Base-by-base conservation (phyloP, 257 asterid genomes). In the Solanum paucissectum region DNA sequence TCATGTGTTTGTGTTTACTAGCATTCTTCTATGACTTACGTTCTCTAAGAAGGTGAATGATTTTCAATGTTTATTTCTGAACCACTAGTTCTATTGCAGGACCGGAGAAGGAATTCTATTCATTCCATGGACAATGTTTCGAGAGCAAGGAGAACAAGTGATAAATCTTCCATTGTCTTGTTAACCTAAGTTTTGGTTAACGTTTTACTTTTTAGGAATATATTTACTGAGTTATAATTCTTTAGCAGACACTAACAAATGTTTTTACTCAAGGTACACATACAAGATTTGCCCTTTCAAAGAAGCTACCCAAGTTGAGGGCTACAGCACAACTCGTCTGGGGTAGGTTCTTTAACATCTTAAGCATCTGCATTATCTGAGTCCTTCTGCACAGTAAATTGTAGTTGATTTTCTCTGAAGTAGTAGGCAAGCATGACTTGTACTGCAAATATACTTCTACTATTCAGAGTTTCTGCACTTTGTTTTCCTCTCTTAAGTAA, bases 111-210 rank as follows among this genome's bases (percentile, higher is more conserved):
- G 98, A 97, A 90, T 97, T 97, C 92, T 90, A 93, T 92, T 95
- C 99, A 87, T 97, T 95, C 90, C 92, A 95, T 90, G 99, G 98
- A 69, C 98, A 93, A 92, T 95, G 99, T 88, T 95, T 95, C 34
- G 99, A 96, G 95, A 90, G 88, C 98, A 95, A 93, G 93, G 93
- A 95, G 92, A 97, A 96, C 93, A 97, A 97, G 99, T 97, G 83
- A 77, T 92, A 74, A 86, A 40, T 73, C 79, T 84, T 87, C 84
- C 84, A 52, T 55, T 87, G 81, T 71, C 86, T 88, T 88, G 46
- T 85, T 87, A 55, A 79, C 87, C 62, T 84, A 33, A 66, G 68
- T 88, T 82, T 42, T 18, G 5, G 36, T 25, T 81, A 34, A 68
- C 83, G 40, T 34, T 44, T 34, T 75, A 68, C 84, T 85, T 62